Conservation (phyloP, 768 basidiomycete species). For the Tricholoma sp. region DNA sequence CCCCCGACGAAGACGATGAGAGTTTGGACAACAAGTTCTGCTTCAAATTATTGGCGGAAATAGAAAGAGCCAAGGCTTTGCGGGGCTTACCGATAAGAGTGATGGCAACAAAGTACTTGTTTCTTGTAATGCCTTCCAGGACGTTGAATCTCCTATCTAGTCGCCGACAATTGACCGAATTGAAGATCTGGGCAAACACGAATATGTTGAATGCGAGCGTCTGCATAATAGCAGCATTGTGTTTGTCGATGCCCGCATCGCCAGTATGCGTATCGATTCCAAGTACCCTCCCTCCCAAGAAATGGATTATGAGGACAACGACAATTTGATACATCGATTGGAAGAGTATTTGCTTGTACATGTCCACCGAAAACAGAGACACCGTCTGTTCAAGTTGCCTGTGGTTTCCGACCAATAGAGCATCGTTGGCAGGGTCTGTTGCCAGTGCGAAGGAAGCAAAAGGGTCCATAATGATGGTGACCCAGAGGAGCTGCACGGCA, state of each 20-base stretch:
- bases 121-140: constrained; percentile 74
- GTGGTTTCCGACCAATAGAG: constrained; percentile 84
- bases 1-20: constrained; percentile 89
- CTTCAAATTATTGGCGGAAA: not conserved
- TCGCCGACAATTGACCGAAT: constrained; percentile 86
- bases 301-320: constrained; percentile 87
- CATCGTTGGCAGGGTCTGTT: constrained; percentile 54
- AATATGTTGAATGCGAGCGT: constrained; percentile 96
- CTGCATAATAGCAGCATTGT: constrained; percentile 40
- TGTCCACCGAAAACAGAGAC: constrained; percentile 86
- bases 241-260: constrained; percentile 25
- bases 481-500: not conserved
- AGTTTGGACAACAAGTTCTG: constrained; percentile 84
- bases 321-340: constrained; percentile 86
- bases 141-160: constrained; percentile 85
- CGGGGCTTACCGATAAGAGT: constrained; percentile 70
- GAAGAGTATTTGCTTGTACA: constrained; percentile 94
- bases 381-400: constrained; percentile 62
- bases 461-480: not conserved
- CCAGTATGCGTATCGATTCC: constrained; percentile 69
- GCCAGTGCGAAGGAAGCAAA: not conserved
- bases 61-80: constrained; percentile 17
- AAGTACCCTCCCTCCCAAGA: constrained; percentile 47
- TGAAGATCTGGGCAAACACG: constrained; percentile 96
- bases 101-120: constrained; percentile 81